Evolutionary conservation across 202 grass and related monocot genomes (phyloP), one percentile per base, ranked within the genome.

Genomic region (Setaria viridis): DNA sequence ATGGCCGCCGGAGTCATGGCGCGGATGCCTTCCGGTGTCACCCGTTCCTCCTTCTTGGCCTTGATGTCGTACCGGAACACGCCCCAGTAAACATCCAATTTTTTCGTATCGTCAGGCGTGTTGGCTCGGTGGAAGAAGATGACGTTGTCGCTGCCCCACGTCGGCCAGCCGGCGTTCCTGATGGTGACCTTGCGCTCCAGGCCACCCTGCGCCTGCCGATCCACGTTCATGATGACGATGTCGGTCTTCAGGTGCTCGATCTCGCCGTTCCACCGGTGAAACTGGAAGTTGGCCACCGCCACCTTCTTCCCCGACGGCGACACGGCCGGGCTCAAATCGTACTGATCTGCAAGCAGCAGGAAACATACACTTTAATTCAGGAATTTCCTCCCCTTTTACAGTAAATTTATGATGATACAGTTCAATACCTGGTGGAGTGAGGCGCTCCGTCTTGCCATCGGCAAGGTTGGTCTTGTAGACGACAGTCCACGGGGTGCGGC

Each of bases 1-100:
- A 92, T 87, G 37, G 87, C 91, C 6, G 91, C 91, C 3, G 91
- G 91, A 0, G 91, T 92, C 67, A 92, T 51, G 1, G 84, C 76
- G 37, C 87, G 41, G 0, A 90, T 6, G 11, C 0, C 1, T 30
- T n/a, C 53, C 1, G 87, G 87, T 0, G 91, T 92, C 29, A 92
- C 84, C 2, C 70, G 76, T 0, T 25, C 43, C 6, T 33, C 37
- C 20, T 46, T 16, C 2, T 0, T 6, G 0, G 42, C 32, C 17
- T 32, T 14, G n/a, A 83, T 30, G 70, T 72, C 56, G 67, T 67
- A 34, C 7, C 77, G 70, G 62, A 72, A 90, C 55, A 92, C 87
- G 37, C 48, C 80, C 91, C 90, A 92, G 2, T 1, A 14, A 4
- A 4, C 1, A 0, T 6, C 3, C 3, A 6, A 1, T 4, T 32